Evolutionary conservation across 192 early-diverging fungal species (phyloP), one percentile per base, ranked within the genome.

Genomic region (Linnemannia schmuckeri): DNA sequence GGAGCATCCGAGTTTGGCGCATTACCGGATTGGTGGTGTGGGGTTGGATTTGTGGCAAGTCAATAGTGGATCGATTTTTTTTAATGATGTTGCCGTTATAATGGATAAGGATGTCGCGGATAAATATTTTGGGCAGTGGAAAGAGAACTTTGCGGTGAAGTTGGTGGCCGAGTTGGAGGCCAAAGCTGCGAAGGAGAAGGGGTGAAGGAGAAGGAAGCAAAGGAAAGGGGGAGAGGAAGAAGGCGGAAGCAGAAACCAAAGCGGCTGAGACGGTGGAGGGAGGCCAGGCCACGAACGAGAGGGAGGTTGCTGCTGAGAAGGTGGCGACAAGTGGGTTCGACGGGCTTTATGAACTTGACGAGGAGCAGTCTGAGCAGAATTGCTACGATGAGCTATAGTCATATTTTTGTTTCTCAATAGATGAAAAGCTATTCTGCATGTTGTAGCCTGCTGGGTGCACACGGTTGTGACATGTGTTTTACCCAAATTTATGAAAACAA

Each of bases 41-140:
- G 98, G 98, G 72, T 93, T 99, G 61, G 98, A 99, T 88, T 82
- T 99, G 74, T 99, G 98, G 98, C 97, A 96, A 74, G 98, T 99
- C 90, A 97, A 97, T 90, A 89, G 95, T 80, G 94, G 94, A 38
- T 95, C 97, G 52, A 94, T 97, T 82, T 98, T 99, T 89, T 98
- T 99, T 89, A 94, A 97, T 92, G 97, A 99, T 91, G 94, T 99
- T 81, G 92, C 98, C 83, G 91, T 99, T 81, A 97, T 96, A 37
- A 94, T 97, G 88, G 93, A 93, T 87, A 89, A 93, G 33, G 91
- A 90, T 66, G 94, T 96, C 70, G 98, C 98, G 42, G 85, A 96
- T 74, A 88, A 94, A 82, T 92, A 78, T 54, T 27, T 78, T 27
- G 61, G 18, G 27, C 70, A 75, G 41, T 87, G 85, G 85, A 81